A percentile compares a stretch with the other conserved stretches of the same genome.
Conservation (phyloP, 208 protist genomes). For the Trypanosoma platydactyli region DNA sequence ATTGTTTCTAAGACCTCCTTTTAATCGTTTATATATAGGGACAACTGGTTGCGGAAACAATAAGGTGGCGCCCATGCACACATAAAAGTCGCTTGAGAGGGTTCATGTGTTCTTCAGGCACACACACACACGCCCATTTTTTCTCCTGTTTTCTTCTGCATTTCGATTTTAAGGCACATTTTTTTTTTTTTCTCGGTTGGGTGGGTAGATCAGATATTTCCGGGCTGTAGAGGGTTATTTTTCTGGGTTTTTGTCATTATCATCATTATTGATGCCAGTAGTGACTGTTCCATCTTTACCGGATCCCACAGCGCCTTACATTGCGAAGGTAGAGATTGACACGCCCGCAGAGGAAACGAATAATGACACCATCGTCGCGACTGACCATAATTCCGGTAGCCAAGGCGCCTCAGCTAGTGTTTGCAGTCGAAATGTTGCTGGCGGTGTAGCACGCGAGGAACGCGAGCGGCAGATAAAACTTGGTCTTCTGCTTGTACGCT, state of each 20-base stretch:
- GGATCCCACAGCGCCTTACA: neutral
- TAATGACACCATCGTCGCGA: neutral
- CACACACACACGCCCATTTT: too few species aligned
- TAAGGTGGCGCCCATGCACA: neutral
- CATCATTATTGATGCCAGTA: slow-evolving; percentile 18
- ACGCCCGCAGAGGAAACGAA: neutral
- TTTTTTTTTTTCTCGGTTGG: slow-evolving; percentile 17
- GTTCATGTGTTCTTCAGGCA: neutral
- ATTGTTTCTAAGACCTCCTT: too few species aligned
- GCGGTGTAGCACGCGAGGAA: slow-evolving; percentile 29
- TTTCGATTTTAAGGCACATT: neutral
- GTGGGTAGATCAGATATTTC: neutral
- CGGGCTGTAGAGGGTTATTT: neutral
- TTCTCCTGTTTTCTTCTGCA: too few species aligned
- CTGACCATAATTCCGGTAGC: neutral
- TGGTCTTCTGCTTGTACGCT: slow-evolving; percentile 60
- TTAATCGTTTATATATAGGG: too few species aligned
- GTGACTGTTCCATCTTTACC: slow-evolving; percentile 16
- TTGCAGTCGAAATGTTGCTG: neutral
- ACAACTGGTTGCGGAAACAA: neutral
- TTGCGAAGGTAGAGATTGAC: slow-evolving; percentile 5
- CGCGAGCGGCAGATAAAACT: slow-evolving; percentile 49
- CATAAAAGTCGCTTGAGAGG: too few species aligned
- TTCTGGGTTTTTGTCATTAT: slow-evolving; percentile 3
- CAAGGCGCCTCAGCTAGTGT: too few species aligned